These are phyloP conservation scores for Zanthoxylum bungeanum DNA, from an alignment of 345 rosid species.

Conservation along the genomic window DNA sequence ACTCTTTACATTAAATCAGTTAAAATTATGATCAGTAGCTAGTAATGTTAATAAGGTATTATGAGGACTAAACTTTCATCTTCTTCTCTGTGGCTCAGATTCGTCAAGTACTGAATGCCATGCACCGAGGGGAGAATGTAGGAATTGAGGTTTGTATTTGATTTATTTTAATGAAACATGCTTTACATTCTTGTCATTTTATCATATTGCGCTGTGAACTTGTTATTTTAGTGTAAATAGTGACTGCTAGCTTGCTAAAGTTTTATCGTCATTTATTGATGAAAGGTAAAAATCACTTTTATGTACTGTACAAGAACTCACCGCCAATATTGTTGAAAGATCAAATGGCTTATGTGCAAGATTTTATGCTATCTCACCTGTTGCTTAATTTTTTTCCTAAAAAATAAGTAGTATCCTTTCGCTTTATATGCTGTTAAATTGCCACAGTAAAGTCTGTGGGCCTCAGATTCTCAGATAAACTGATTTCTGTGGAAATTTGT, in stretches of 20 bases:
- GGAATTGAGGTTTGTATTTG: slow-evolving; percentile 62
- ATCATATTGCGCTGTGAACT: slow-evolving; percentile 1
- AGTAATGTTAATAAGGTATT: neutral
- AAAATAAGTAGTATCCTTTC: neutral
- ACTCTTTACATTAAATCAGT: neutral
- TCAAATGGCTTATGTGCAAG: neutral
- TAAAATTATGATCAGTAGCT: neutral
- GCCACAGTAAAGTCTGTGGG: neutral
- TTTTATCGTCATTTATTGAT: neutral
- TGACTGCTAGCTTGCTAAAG: neutral
- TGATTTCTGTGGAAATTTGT: neutral
- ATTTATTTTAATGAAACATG: neutral
- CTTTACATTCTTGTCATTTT: slow-evolving; percentile 7
- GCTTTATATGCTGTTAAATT: neutral
- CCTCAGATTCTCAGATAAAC: neutral
- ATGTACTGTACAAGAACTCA: too few relatives aligned
- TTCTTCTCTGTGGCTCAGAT: slow-evolving; percentile 51
- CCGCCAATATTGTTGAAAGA: neutral
- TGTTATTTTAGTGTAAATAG: neutral
- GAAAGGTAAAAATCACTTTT: too few relatives aligned
- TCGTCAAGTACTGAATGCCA: slow-evolving; percentile 75
- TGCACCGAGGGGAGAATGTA: slow-evolving; percentile 75
- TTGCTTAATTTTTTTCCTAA: neutral
- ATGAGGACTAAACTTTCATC: slow-evolving; percentile 11
- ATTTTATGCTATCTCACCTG: neutral